A percentile compares a stretch with the other conserved stretches of the same genome.
Evolutionary conservation across 1,139 yeast genomes (phyloP).

Genomic region (Debaryomycetaceae sp.): DNA sequence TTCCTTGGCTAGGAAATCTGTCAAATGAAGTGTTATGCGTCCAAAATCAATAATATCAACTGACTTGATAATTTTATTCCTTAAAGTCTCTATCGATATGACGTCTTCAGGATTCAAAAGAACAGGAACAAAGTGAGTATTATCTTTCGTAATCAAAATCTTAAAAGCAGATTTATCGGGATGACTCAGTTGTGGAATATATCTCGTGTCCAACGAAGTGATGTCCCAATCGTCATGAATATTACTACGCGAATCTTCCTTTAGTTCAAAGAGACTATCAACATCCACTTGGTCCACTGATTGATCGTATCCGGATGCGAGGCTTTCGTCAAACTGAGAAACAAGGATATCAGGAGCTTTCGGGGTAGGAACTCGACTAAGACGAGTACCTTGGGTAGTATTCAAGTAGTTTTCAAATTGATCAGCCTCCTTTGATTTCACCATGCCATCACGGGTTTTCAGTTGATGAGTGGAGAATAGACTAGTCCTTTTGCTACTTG

Average conservation of each 20-base stretch:
- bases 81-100: conserved; percentile 8
- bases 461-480: neutral
- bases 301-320: neutral
- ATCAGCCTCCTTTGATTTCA: neutral
- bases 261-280: neutral
- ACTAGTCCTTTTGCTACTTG: neutral
- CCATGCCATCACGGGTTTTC: neutral
- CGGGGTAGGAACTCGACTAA: neutral
- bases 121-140: conserved; percentile 48
- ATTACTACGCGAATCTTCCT: neutral
- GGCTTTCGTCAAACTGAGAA: neutral
- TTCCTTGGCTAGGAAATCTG: conserved; percentile 64
- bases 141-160: conserved; percentile 61
- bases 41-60: conserved; percentile 42
- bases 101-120: conserved; percentile 17
- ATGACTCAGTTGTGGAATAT: conserved; percentile 23
- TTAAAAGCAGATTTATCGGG: conserved; percentile 7
- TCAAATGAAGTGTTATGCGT: conserved; percentile 53
- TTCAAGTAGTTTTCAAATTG: neutral
- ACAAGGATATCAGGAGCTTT: neutral
- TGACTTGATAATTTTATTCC: conserved; percentile 37
- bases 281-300: neutral
- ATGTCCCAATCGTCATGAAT: neutral
- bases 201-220: conserved; percentile 21
- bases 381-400: neutral